A percentile compares a stretch with the other conserved stretches of the same genome.
These are phyloP conservation scores for Carnegiea gigantea DNA, from an alignment of 179 eudicot genomes.

Conservation along the genomic window DNA sequence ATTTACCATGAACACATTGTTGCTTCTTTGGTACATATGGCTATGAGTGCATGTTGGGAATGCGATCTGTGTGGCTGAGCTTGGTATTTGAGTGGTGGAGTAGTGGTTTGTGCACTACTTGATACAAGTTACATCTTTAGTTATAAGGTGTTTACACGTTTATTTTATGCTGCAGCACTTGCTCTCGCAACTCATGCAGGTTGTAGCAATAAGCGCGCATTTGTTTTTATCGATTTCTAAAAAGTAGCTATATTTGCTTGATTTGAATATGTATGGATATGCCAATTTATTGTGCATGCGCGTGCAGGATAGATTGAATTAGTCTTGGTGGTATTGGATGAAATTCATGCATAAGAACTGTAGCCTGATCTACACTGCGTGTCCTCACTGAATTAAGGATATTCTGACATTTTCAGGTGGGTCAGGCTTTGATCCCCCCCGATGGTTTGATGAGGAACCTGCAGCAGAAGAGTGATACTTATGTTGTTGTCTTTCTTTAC, in stretches of 20 bases:
- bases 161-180: not conserved
- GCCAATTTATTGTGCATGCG: not conserved
- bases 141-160: not conserved
- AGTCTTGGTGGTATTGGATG: not conserved
- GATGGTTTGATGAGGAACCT: conserved; percentile 73
- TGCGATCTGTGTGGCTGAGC: not conserved
- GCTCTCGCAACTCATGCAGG: not conserved
- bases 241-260: not conserved
- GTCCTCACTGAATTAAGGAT: not conserved
- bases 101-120: not conserved
- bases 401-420: conserved; percentile 51
- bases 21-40: not conserved
- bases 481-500: not conserved
- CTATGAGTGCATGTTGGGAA: not conserved
- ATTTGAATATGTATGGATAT: not conserved
- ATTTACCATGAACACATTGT: not conserved
- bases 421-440: conserved; percentile 90
- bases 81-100: not conserved
- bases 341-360: not conserved
- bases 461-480: conserved; percentile 30
- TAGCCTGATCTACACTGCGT: not conserved
- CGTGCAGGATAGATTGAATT: not conserved
- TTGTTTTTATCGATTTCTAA: not conserved
- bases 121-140: not conserved
- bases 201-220: not conserved